Percentiles rank a stretch among this genome's conserved stretches.
These are phyloP conservation scores for Apophysomyces trapeziformis DNA, from an alignment of 371 early-diverging fungal genomes.

Conservation along the genomic window DNA sequence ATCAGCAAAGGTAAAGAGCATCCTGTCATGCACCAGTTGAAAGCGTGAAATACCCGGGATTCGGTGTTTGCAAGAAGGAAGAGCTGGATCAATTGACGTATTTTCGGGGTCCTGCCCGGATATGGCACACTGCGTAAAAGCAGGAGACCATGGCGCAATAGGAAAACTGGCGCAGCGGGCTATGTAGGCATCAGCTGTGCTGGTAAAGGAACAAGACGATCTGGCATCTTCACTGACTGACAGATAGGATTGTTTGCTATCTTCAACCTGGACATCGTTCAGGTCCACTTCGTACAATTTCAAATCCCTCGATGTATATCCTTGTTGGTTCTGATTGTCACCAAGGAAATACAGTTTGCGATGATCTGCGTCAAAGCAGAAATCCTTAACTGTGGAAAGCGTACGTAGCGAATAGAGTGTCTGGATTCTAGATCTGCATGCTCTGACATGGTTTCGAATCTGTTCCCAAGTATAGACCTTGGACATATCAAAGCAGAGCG, in stretches of 20 bases:
- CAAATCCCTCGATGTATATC: conserved; percentile 25
- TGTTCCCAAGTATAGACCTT: conserved; percentile 61
- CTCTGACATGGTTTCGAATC: conserved; percentile 61
- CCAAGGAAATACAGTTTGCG: conserved; percentile 63
- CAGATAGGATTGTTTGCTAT: too few species aligned
- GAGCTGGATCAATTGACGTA: conserved; percentile 4
- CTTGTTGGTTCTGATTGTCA: conserved; percentile 39
- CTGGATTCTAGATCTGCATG: conserved; percentile 53
- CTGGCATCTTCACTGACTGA: not conserved
- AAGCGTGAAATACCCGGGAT: conserved; percentile 22
- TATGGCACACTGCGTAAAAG: conserved; percentile 23
- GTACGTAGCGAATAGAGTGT: conserved; percentile 34
- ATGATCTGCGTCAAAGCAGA: conserved; percentile 51
- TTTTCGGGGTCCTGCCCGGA: conserved; percentile 9
- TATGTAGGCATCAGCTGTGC: conserved; percentile 13
- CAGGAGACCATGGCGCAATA: conserved; percentile 14
- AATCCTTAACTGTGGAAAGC: conserved; percentile 57
- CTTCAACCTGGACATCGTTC: not conserved
- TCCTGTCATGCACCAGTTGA: conserved; percentile 16
- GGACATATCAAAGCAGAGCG: conserved; percentile 15
- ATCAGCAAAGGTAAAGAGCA: conserved; percentile 21
- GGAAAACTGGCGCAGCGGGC: conserved; percentile 9
- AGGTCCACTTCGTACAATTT: conserved; percentile 29
- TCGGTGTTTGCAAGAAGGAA: conserved; percentile 1
- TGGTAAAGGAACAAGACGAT: conserved; percentile 1